A percentile compares a stretch with the other conserved stretches of the same genome.
phyloP scores from a whole-genome alignment of 2,329 filamentous ascomycete genomes.

The Huntiella savannae region DNA sequence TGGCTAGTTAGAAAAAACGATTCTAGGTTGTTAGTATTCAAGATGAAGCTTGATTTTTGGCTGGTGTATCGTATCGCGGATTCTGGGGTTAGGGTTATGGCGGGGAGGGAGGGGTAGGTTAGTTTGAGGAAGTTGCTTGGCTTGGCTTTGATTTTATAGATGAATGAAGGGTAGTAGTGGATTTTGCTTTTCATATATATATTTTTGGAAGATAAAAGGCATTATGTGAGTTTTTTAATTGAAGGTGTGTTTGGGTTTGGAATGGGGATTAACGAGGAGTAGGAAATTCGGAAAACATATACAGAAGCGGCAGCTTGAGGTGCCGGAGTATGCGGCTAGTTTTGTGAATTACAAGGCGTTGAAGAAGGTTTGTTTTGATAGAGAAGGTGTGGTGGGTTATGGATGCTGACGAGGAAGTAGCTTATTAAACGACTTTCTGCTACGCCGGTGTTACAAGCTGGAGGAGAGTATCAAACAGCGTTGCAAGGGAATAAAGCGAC shows the following conservation, averaged over 20 bases:
- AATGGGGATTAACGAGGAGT: not conserved
- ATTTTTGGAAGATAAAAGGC: not conserved
- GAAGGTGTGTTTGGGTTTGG: not conserved
- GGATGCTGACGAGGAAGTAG: conserved; percentile 27
- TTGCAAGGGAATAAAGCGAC: conserved; percentile 94
- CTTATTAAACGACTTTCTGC: conserved; percentile 96
- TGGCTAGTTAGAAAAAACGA: too few species aligned
- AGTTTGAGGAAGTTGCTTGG: not conserved
- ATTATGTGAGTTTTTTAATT: not conserved
- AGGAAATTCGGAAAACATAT: conserved; percentile 99
- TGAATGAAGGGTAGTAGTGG: not conserved
- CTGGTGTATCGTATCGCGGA: too few species aligned
- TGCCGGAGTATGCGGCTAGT: conserved; percentile 96
- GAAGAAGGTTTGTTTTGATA: conserved; percentile 55
- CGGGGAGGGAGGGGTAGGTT: too few species aligned
- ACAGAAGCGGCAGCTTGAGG: conserved; percentile 95
- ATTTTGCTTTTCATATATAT: not conserved
- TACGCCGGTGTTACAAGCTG: conserved; percentile 64
- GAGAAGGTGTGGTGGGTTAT: not conserved
- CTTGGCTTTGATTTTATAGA: too few species aligned
- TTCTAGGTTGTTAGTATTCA: too few species aligned
- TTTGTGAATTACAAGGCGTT: conserved; percentile 99
- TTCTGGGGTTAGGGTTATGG: too few species aligned
- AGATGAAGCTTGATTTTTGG: too few species aligned
- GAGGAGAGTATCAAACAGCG: conserved; percentile 68